A percentile compares a stretch with the other conserved stretches of the same genome.
Conservation (phyloP, 2,329 filamentous ascomycete genomes). For the Diaporthe longicolla region DNA sequence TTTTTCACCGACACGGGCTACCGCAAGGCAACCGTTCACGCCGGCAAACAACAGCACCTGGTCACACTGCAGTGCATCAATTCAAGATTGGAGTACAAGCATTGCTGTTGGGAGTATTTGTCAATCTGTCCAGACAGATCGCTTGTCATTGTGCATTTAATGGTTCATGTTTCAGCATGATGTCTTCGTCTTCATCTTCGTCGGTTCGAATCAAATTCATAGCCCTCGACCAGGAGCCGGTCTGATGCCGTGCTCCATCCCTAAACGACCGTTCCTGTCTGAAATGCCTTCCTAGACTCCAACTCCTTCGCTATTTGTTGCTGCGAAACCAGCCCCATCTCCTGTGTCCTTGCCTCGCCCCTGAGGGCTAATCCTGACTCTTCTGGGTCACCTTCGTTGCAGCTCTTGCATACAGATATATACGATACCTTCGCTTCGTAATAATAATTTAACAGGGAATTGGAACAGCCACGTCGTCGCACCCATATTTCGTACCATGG, state of each 20-base stretch:
- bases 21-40: not conserved
- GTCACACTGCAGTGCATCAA: constrained; percentile 2
- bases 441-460: constrained; percentile 3
- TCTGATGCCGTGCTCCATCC: not conserved
- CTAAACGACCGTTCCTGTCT: constrained; percentile 5
- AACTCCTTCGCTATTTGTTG: constrained; percentile 16
- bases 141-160: not conserved
- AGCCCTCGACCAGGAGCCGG: not conserved
- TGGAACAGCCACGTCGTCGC: not conserved
- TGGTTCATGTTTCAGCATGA: not conserved
- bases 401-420: not conserved
- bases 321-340: constrained; percentile 3
- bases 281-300: constrained; percentile 16
- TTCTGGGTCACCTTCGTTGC: not conserved
- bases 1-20: not conserved
- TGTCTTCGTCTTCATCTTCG: not conserved
- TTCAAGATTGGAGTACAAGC: not conserved
- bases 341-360: constrained; percentile 7
- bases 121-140: too few relatives aligned
- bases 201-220: not conserved
- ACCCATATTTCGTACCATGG: not conserved
- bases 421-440: constrained; percentile 3
- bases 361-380: constrained; percentile 12
- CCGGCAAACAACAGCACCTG: not conserved
- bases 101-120: not conserved